Evolutionary conservation across 169 alveolate genomes (phyloP).

Genomic region (Besnoitia besnoiti): DNA sequence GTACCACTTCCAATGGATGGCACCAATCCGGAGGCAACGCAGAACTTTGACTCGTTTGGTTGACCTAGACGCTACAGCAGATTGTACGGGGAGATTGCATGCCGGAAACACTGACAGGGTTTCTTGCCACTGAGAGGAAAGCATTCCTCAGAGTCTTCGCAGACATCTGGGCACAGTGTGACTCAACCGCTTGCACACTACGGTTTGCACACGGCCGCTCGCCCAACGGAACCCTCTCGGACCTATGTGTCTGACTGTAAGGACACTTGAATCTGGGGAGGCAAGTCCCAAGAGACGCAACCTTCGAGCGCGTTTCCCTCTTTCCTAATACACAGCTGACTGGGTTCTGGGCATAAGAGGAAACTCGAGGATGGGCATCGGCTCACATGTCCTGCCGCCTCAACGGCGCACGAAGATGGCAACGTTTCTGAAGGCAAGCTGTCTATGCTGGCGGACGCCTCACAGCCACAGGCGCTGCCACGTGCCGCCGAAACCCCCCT

Average conservation of each 20-base stretch:
- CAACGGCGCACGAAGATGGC: background rate
- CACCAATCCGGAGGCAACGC: too few relatives aligned
- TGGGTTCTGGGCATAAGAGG: conserved; percentile 14
- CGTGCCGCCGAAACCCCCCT: background rate
- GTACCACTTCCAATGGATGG: too few relatives aligned
- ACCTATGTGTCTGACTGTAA: background rate
- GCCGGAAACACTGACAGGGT: too few relatives aligned
- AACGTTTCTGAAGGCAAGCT: background rate
- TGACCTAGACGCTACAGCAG: too few relatives aligned
- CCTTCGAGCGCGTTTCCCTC: conserved; percentile 19
- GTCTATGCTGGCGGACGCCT: background rate
- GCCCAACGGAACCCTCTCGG: too few relatives aligned
- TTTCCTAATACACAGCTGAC: background rate
- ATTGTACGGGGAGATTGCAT: too few relatives aligned
- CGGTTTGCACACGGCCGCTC: too few relatives aligned
- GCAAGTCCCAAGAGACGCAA: conserved; percentile 13
- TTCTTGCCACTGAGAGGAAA: too few relatives aligned
- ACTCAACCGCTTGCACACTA: too few relatives aligned
- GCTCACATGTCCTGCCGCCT: background rate
- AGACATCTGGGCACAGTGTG: too few relatives aligned
- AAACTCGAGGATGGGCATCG: background rate
- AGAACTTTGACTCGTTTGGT: too few relatives aligned
- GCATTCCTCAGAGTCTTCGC: too few relatives aligned
- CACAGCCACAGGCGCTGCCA: background rate
- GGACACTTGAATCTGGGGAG: background rate